phyloP scores from a whole-genome alignment of 2,329 filamentous ascomycete genomes.

The Aureobasidium namibiae region DNA sequence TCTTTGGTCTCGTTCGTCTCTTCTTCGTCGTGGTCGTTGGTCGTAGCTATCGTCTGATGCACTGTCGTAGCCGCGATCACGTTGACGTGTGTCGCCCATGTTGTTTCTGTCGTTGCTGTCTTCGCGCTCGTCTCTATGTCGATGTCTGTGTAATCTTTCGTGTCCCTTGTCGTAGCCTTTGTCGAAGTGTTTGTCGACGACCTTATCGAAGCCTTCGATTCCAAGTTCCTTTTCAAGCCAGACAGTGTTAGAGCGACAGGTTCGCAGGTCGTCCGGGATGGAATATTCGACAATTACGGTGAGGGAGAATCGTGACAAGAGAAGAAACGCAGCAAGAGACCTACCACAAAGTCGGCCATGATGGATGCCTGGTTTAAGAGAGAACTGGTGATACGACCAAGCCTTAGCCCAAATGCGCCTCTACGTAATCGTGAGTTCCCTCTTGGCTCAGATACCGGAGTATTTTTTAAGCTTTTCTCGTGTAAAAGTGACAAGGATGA shows the following conservation, averaged over 20 bases:
- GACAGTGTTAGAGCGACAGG: not conserved
- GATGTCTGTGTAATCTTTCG: not conserved
- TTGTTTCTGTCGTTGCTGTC: not conserved
- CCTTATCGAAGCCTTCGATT: not conserved
- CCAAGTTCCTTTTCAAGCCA: slow-evolving; percentile 10
- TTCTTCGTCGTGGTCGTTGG: not conserved
- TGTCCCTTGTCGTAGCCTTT: slow-evolving; percentile 10
- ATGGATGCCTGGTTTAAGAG: not conserved
- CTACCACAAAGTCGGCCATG: slow-evolving; percentile 7
- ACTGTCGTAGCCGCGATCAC: slow-evolving; percentile 6
- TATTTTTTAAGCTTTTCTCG: slow-evolving; percentile 3
- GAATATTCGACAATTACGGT: not conserved
- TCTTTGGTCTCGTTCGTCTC: not conserved
- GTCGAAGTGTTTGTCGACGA: slow-evolving; percentile 3
- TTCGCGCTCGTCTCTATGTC: not conserved
- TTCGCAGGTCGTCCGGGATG: not conserved
- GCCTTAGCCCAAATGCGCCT: slow-evolving; percentile 5
- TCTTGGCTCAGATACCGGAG: not conserved
- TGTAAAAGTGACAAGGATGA: slow-evolving; percentile 1
- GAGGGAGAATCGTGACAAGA: not conserved
- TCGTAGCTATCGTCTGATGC: slow-evolving; percentile 5
- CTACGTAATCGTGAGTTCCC: slow-evolving; percentile 6
- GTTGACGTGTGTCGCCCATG: not conserved
- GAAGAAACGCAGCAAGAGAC: not conserved
- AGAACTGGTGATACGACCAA: not conserved